Percentiles rank a stretch among this genome's conserved stretches.
These are phyloP conservation scores for Mycena galericulata DNA, from an alignment of 768 basidiomycete genomes.

Conservation along the genomic window DNA sequence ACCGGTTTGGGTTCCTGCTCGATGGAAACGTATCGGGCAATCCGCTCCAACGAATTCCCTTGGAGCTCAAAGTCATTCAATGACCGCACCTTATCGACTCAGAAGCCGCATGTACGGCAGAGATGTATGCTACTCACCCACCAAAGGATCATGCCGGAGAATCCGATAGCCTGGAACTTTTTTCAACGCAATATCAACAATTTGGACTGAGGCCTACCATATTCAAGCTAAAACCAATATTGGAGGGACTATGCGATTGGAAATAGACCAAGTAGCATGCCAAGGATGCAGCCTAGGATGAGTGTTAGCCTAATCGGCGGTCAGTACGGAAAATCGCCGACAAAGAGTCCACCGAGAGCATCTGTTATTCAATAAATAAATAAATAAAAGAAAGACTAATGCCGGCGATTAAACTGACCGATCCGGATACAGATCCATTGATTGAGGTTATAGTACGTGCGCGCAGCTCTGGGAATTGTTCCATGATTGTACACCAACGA, in stretches of 20 bases:
- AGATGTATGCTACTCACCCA: conserved; percentile 33
- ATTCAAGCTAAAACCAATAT: conserved; percentile 52
- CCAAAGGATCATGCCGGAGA: conserved; percentile 58
- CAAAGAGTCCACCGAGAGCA: conserved; percentile 58
- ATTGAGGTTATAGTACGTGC: conserved; percentile 53
- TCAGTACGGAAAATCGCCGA: conserved; percentile 28
- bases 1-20: conserved; percentile 53
- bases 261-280: conserved; percentile 56
- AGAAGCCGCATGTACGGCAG: conserved; percentile 45
- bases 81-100: conserved; percentile 36
- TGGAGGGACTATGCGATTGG: conserved; percentile 45
- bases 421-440: conserved; percentile 53
- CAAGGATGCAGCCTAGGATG: conserved; percentile 43
- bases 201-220: conserved; percentile 58
- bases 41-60: conserved; percentile 38
- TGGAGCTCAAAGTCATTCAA: conserved; percentile 45
- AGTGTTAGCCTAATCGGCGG: neutral
- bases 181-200: neutral
- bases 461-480: conserved; percentile 41
- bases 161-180: conserved; percentile 46
- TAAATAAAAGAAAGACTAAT: neutral
- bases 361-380: conserved; percentile 29
- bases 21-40: conserved; percentile 50
- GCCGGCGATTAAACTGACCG: too few relatives aligned
- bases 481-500: conserved; percentile 28